Conservation (phyloP, 2,329 filamentous ascomycete genomes). For the Didymella exigua region DNA sequence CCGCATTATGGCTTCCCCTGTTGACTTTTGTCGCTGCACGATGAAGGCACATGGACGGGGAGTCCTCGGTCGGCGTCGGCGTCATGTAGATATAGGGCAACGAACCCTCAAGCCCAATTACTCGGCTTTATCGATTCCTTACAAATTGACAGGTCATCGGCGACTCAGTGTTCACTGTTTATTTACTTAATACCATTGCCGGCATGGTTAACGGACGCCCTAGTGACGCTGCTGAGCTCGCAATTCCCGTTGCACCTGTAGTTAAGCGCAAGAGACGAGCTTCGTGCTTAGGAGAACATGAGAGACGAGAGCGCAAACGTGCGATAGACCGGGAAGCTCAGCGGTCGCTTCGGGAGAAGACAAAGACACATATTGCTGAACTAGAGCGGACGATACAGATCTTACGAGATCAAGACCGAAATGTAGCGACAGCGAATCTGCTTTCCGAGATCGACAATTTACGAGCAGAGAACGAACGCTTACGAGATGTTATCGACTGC, state of each 20-base stretch:
- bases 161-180: slow-evolving; percentile 17
- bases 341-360: slow-evolving; percentile 45
- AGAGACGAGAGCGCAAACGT: slow-evolving; percentile 42
- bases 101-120: background rate
- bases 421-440: slow-evolving; percentile 39
- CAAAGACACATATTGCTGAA: slow-evolving; percentile 46
- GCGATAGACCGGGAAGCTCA: slow-evolving; percentile 47
- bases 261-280: slow-evolving; percentile 43
- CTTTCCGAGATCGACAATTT: slow-evolving; percentile 41
- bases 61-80: background rate
- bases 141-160: slow-evolving; percentile 14
- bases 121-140: slow-evolving; percentile 19
- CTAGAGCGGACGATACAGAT: slow-evolving; percentile 46
- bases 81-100: slow-evolving; percentile 13
- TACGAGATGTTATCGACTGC: slow-evolving; percentile 42
- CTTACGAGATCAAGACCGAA: slow-evolving; percentile 41
- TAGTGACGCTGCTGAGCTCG: slow-evolving; percentile 30
- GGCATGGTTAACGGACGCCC: slow-evolving; percentile 35
- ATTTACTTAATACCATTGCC: slow-evolving; percentile 15
- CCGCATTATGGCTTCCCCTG: slow-evolving; percentile 30
- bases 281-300: slow-evolving; percentile 44
- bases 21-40: slow-evolving; percentile 4
- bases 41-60: background rate
- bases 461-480: slow-evolving; percentile 42
- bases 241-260: slow-evolving; percentile 31